Base-by-base conservation (phyloP, 2,329 filamentous ascomycete genomes). In the Xylariaceae sp. region DNA sequence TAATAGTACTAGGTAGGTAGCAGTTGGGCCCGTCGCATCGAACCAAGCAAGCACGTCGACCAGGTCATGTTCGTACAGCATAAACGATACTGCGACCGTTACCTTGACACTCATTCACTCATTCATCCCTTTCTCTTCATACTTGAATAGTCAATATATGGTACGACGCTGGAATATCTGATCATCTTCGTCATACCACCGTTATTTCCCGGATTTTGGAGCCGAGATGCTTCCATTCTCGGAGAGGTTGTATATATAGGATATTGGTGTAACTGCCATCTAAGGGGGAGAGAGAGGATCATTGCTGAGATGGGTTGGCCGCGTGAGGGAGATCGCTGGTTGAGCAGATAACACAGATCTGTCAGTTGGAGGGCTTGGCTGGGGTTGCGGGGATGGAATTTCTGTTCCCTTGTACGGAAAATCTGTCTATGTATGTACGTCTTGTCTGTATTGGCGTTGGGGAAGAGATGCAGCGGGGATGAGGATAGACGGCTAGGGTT, bases 351-450 rank as follows among this genome's bases (percentile, higher is more conserved):
- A 23, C 18, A 30, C n/a, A 23, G 56, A 45, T 30, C 55, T 47
- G 54, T 56, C 49, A 48, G 18, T 50, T 3, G 48, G 48, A 50
- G n/a, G 48, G 11, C 9, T 9, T 42, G 48, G 13, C 49, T 48
- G 56, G 50, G 48, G 50, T 54, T 56, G 55, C 50, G 53, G 59
- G 61, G 58, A 53, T 23, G 18, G 11, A 42, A 13, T 30, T 4
- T 42, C 7, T 42, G 37, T 3, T 42, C 37, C 23, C 5, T 5
- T 6, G 5, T 30, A 5, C 23, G 23, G 23, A 4, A 30, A 30
- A 30, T 30, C 23, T 30, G 23, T 30, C 17, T 18, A 18, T 30
- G 23, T 18, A 30, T 30, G 23, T 5, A 30, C 23, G 23, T 42
- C 7, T 42, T 8, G 4, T 13, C 3, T 42, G 9, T 42, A 3